Evolutionary conservation across 768 basidiomycete genomes (phyloP).

Genomic region (Lyophyllum shimeji): DNA sequence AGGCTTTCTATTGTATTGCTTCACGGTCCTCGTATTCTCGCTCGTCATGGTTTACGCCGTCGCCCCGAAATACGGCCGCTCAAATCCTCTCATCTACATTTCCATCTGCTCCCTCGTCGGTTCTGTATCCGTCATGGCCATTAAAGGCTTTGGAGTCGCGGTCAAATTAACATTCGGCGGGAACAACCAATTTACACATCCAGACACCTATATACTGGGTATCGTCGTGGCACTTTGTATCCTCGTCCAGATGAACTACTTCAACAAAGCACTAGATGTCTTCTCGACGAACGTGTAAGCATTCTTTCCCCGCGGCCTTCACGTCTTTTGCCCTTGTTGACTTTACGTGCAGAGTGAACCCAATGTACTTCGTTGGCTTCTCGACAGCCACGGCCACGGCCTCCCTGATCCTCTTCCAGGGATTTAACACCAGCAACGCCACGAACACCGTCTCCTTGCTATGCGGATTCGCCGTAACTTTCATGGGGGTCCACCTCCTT

Average conservation of each 20-base stretch:
- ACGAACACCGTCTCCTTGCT: slow-evolving; percentile 85
- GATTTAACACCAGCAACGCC: slow-evolving; percentile 86
- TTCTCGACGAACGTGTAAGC: slow-evolving; percentile 97
- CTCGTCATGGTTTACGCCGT: slow-evolving; percentile 86
- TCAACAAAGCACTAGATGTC: slow-evolving; percentile 96
- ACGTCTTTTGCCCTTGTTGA: not conserved
- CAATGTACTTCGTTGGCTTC: slow-evolving; percentile 97
- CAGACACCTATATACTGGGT: slow-evolving; percentile 95
- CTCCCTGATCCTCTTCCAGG: slow-evolving; percentile 95
- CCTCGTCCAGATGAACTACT: slow-evolving; percentile 92
- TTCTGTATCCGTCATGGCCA: slow-evolving; percentile 96
- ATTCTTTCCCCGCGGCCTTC: not conserved
- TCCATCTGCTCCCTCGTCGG: slow-evolving; percentile 97
- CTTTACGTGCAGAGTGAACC: slow-evolving; percentile 72
- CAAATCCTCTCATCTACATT: slow-evolving; percentile 89
- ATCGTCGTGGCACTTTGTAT: slow-evolving; percentile 83
- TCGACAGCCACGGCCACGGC: slow-evolving; percentile 91
- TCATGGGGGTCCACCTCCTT: slow-evolving; percentile 95
- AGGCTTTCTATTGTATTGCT: slow-evolving; percentile 92
- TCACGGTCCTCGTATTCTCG: slow-evolving; percentile 79
- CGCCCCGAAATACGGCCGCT: slow-evolving; percentile 82
- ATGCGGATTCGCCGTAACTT: slow-evolving; percentile 88
- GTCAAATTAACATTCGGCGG: slow-evolving; percentile 92
- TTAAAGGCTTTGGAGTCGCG: slow-evolving; percentile 97
- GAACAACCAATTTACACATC: slow-evolving; percentile 92